phyloP scores from a whole-genome alignment of 352 stramenopile genomes.

The Phytophthora chlamydospora region DNA sequence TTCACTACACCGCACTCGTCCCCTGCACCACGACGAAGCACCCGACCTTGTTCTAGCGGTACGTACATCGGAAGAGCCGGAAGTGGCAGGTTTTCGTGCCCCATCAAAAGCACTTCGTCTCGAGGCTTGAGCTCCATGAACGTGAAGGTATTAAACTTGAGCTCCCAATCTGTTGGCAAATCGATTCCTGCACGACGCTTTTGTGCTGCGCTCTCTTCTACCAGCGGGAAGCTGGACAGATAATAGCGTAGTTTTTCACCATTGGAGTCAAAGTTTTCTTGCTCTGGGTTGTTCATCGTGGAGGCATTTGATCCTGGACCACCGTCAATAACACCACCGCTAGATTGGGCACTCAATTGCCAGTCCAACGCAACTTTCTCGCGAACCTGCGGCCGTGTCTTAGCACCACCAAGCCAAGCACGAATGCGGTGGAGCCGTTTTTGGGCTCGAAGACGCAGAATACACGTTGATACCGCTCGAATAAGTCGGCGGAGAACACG shows the following conservation, averaged over 20 bases:
- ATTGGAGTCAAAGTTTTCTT: slow-evolving; percentile 1
- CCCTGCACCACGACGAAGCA: slow-evolving; percentile 48
- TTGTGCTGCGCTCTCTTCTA: slow-evolving; percentile 59
- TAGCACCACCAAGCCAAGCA: slow-evolving; percentile 52
- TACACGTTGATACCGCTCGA: slow-evolving; percentile 71
- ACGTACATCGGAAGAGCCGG: slow-evolving; percentile 70
- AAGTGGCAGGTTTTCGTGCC: slow-evolving; percentile 60
- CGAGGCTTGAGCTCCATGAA: slow-evolving; percentile 71
- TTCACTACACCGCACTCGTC: slow-evolving; percentile 47
- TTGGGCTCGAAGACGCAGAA: slow-evolving; percentile 72
- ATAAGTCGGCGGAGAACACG: slow-evolving; percentile 73
- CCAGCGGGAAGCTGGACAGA: slow-evolving; percentile 63
- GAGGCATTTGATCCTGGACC: not conserved
- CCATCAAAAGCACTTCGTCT: slow-evolving; percentile 70
- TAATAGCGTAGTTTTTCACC: slow-evolving; percentile 17
- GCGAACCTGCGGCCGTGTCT: slow-evolving; percentile 56
- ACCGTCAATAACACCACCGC: not conserved
- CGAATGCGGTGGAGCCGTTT: slow-evolving; percentile 61
- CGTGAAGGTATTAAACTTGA: slow-evolving; percentile 57
- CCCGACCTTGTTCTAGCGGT: slow-evolving; percentile 46
- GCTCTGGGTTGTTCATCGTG: not conserved
- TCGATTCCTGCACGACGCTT: slow-evolving; percentile 42
- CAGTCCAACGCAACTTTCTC: slow-evolving; percentile 70
- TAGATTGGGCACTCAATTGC: slow-evolving; percentile 27
- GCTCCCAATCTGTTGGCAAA: slow-evolving; percentile 49